These are phyloP conservation scores for Pestalotiopsis sp. DNA, from an alignment of 2,329 filamentous ascomycete genomes.

Conservation along the genomic window DNA sequence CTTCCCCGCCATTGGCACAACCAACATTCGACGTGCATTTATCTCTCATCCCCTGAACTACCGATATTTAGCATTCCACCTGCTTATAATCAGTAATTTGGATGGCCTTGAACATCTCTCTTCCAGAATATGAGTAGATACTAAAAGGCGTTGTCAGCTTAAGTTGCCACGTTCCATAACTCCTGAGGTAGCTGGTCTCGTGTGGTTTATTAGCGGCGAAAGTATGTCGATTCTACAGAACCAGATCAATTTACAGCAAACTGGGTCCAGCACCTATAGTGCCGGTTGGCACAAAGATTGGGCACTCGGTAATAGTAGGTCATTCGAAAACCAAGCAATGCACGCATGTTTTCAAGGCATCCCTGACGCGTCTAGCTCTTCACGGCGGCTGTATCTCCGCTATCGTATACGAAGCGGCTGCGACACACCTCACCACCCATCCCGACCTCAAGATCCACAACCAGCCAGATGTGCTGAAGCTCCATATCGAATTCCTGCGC, in stretches of 20 bases:
- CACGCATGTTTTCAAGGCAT: background rate
- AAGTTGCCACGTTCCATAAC: background rate
- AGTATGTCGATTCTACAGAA: slow-evolving; percentile 14
- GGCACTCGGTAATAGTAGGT: slow-evolving; percentile 21
- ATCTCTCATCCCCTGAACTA: background rate
- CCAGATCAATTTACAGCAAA: slow-evolving; percentile 21
- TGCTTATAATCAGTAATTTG: background rate
- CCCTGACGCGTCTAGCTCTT: slow-evolving; percentile 19
- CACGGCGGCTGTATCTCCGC: slow-evolving; percentile 26
- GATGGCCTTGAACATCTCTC: background rate
- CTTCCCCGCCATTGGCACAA: background rate
- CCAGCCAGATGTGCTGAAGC: slow-evolving; percentile 25
- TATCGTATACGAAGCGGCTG: slow-evolving; percentile 22
- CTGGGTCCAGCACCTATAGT: slow-evolving; percentile 16
- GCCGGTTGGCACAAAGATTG: slow-evolving; percentile 22
- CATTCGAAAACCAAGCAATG: background rate
- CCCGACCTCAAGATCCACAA: slow-evolving; percentile 11
- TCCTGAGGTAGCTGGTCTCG: background rate
- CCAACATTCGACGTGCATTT: background rate
- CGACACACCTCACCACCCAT: slow-evolving; percentile 21
- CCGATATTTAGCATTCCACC: background rate
- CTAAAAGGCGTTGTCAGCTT: background rate
- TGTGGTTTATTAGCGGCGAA: slow-evolving; percentile 4
- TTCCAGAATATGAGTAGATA: background rate
- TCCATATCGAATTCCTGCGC: slow-evolving; percentile 29